These are phyloP conservation scores for Leucoagaricus sp. DNA, from an alignment of 1,284 basidiomycete genomes.

Conservation along the genomic window DNA sequence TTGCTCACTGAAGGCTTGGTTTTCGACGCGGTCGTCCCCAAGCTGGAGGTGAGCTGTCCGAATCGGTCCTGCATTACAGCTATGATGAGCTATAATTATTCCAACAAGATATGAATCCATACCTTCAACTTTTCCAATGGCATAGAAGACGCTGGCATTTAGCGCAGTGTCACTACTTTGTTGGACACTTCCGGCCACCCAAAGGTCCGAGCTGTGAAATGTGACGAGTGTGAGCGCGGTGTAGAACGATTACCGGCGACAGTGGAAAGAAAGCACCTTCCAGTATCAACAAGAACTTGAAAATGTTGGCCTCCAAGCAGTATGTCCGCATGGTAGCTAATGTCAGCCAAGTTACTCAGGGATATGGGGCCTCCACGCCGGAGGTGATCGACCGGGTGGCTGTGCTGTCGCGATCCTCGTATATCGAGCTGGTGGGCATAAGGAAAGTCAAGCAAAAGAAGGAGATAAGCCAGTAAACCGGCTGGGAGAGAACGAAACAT, in stretches of 20 bases:
- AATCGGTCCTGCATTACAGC: conserved; percentile 44
- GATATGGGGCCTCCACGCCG: background rate
- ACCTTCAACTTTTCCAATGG: conserved; percentile 51
- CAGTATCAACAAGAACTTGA: conserved; percentile 63
- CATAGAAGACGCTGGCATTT: conserved; percentile 48
- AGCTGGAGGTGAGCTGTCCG: conserved; percentile 55
- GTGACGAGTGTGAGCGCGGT: background rate
- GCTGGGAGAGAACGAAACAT: background rate
- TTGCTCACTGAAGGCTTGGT: conserved; percentile 65
- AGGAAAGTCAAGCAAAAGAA: conserved; percentile 4
- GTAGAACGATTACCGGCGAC: background rate
- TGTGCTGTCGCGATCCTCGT: background rate
- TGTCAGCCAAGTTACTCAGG: conserved; percentile 43
- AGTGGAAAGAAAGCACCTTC: conserved; percentile 46
- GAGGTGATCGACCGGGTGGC: background rate
- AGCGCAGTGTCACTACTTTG: conserved; percentile 45
- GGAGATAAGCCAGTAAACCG: background rate
- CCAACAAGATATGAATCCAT: conserved; percentile 11
- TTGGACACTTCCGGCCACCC: conserved; percentile 52
- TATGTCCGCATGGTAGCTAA: conserved; percentile 55
- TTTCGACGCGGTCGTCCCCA: conserved; percentile 49
- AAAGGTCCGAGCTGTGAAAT: conserved; percentile 53
- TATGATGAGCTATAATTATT: background rate
- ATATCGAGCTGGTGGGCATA: background rate
- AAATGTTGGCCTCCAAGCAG: conserved; percentile 51